Evolutionary conservation across 306 rosid species (phyloP), one percentile per base, ranked within the genome.

Genomic region (Vigna angularis): DNA sequence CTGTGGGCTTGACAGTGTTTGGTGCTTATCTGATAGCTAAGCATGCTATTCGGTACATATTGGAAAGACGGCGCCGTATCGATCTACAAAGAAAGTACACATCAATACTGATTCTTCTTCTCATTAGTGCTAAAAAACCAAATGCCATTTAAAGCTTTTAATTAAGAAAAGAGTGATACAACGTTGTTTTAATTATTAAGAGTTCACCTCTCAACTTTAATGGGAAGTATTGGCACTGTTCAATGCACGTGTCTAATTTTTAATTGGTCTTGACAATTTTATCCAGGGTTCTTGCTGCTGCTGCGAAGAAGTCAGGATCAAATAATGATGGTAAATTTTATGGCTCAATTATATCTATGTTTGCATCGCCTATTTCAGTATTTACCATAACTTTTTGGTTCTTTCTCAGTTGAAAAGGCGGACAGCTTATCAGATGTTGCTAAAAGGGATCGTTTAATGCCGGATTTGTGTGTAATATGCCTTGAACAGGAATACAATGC

Each of bases 201-300:
- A 68, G 69, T 56, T 70, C 48, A 44, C 63, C 66, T 73, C 32
- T 58, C 24, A 40, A 44, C 44, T 20, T 67, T 65, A 38, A 70
- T 53, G 67, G 79, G 76, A 78, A 49, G 47, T 70, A 52, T 63
- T 22, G 71, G 15, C 42, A 18, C 45, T 53, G 72, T 61, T 73
- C 63, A 75, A 73, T 26, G 16, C 67, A 77, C 38, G 59, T 55
- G 9, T 63, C 30, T 57, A 59, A 32, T 51, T 72, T 52, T 61
- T 79, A 34, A 68, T 77, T 48, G 20, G 44, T 67, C 77, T 82
- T 81, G 64, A 51, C 49, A 72, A 72, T 40, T 86, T 32, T 56
- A 17, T 87, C 82, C 86, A 95, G 99, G 91, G 99, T 95, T 86
- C 93, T 93, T 47, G 97, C 97, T 74, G 99, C 99, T 74, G 99